phyloP scores from a whole-genome alignment of 306 rosid genomes.

The Calophaca sinica region DNA sequence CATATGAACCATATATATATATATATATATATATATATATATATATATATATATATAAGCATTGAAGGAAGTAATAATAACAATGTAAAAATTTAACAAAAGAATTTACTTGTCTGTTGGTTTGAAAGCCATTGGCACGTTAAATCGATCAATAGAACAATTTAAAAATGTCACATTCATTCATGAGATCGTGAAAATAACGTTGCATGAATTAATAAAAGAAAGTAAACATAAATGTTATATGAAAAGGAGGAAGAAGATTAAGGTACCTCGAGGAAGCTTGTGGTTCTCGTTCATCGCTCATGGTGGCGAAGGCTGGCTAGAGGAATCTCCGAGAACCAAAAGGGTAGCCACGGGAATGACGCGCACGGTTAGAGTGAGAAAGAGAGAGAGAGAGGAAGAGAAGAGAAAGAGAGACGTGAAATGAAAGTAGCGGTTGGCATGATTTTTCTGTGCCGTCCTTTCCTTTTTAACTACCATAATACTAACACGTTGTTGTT shows the following conservation, averaged over 20 bases:
- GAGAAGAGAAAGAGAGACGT: constrained; percentile 39
- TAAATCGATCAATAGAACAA: background rate
- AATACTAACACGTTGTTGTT: constrained; percentile 25
- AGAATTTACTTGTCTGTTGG: background rate
- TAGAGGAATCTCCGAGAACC: constrained; percentile 43
- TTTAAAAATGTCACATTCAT: background rate
- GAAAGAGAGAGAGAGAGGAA: constrained; percentile 39
- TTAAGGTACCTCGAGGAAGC: constrained; percentile 55
- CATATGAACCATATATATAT: no score
- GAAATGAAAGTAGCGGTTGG: constrained; percentile 52
- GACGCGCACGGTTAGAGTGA: background rate
- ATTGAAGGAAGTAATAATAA: background rate
- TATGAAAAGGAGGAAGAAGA: background rate
- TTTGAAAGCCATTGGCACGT: background rate
- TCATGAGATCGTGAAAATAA: background rate
- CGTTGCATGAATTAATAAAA: background rate
- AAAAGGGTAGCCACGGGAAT: constrained; percentile 45
- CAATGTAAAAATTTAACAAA: background rate
- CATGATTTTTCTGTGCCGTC: constrained; percentile 55
- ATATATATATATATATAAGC: no score
- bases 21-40: no score
- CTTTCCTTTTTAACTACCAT: constrained; percentile 12
- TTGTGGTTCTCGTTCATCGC: constrained; percentile 48
- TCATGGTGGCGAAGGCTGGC: constrained; percentile 44
- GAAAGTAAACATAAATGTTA: background rate